Evolutionary conservation across 2,329 filamentous ascomycete species (phyloP).

Genomic region (Penicillium sp.): DNA sequence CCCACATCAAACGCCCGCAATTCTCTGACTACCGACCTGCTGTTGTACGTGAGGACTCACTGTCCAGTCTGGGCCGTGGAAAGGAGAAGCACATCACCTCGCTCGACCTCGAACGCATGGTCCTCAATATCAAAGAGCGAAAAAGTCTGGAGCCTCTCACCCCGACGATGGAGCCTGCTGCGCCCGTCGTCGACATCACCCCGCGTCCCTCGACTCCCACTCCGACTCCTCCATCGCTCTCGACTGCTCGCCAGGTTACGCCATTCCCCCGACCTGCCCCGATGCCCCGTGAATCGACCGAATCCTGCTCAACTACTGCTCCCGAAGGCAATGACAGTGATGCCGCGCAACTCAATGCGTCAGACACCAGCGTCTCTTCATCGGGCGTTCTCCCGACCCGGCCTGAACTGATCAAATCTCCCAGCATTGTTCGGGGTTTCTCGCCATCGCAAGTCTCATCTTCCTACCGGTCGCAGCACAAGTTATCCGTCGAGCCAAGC

Average conservation of each 20-base stretch:
- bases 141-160: constrained; percentile 66
- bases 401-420: constrained; percentile 58
- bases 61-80: constrained; percentile 69
- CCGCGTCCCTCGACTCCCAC: constrained; percentile 49
- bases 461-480: constrained; percentile 66
- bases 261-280: constrained; percentile 30
- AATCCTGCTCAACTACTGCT: constrained; percentile 65
- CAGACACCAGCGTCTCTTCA: constrained; percentile 67
- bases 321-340: constrained; percentile 52
- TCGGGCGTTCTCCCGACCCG: constrained; percentile 46
- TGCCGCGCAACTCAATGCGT: constrained; percentile 47
- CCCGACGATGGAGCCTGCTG: constrained; percentile 45
- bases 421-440: constrained; percentile 84
- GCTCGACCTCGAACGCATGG: constrained; percentile 89
- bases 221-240: constrained; percentile 38
- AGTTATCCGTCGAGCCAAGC: constrained; percentile 54
- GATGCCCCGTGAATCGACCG: constrained; percentile 52
- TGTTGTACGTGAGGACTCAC: constrained; percentile 58
- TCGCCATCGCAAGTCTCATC: constrained; percentile 74
- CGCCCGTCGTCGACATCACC: constrained; percentile 47
- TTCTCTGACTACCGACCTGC: constrained; percentile 67
- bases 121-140: constrained; percentile 87
- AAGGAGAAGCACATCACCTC: constrained; percentile 90
- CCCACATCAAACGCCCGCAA: constrained; percentile 63
- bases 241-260: constrained; percentile 37